phyloP scores from a whole-genome alignment of 2,329 filamentous ascomycete genomes.

The Sporothrix mexicana region DNA sequence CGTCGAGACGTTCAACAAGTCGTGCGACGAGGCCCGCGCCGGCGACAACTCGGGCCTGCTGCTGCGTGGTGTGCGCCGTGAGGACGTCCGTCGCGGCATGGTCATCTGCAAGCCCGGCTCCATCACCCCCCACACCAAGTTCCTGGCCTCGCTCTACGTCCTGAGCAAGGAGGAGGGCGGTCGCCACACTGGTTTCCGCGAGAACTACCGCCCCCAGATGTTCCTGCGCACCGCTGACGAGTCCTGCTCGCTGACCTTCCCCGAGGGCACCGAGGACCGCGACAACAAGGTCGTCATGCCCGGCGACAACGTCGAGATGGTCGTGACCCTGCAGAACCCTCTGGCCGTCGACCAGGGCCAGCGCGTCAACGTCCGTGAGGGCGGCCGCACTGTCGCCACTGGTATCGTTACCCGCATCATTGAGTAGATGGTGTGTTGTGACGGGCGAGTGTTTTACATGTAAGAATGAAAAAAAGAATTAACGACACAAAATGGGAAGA shows the following conservation, averaged over 20 bases:
- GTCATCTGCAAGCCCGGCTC: constrained; percentile 83
- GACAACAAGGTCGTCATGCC: constrained; percentile 88
- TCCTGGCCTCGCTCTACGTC: constrained; percentile 95
- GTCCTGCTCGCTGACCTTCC: constrained; percentile 80
- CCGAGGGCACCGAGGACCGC: constrained; percentile 77
- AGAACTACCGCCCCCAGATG: constrained; percentile 97
- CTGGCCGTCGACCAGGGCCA: constrained; percentile 89
- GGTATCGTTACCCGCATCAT: constrained; percentile 79
- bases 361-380: constrained; percentile 98
- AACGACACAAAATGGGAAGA: constrained; percentile 23
- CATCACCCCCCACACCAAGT: constrained; percentile 86
- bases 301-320: constrained; percentile 98
- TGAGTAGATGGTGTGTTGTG: constrained; percentile 48
- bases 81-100: constrained; percentile 95
- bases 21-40: constrained; percentile 92
- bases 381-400: constrained; percentile 86
- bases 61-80: constrained; percentile 92
- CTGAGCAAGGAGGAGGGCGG: constrained; percentile 98
- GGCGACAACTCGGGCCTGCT: constrained; percentile 98
- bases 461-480: neutral
- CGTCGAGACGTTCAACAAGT: constrained; percentile 99
- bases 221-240: constrained; percentile 92
- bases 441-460: neutral
- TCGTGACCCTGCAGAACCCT: constrained; percentile 82
- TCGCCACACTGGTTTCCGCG: constrained; percentile 90